These are phyloP conservation scores for Beauveria brongniartii DNA, from an alignment of 2,329 filamentous ascomycete species.

Conservation along the genomic window DNA sequence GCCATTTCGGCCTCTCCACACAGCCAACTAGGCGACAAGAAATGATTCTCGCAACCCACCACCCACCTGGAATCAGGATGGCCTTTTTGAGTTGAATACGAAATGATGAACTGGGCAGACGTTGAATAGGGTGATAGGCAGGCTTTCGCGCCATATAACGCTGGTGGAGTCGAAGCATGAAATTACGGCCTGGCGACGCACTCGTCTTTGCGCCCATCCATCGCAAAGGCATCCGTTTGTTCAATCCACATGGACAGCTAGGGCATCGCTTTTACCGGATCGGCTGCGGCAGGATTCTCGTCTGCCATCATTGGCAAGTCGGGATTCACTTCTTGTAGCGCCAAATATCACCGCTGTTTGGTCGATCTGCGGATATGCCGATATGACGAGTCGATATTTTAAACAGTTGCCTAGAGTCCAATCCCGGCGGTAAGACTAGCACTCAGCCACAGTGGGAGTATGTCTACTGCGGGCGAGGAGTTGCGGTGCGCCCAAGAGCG, in stretches of 20 bases:
- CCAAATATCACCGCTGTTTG: not conserved
- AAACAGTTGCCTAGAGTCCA: not conserved
- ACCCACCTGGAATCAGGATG: not conserved
- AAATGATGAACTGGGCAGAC: not conserved
- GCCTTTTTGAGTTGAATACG: not conserved
- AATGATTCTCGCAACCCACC: not conserved
- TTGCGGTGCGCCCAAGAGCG: not conserved
- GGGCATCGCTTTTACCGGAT: not conserved
- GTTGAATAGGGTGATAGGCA: not conserved
- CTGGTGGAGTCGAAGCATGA: not conserved
- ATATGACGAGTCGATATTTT: conserved; percentile 6
- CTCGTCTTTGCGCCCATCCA: not conserved
- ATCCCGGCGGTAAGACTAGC: not conserved
- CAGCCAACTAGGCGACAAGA: conserved; percentile 20
- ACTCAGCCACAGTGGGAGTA: not conserved
- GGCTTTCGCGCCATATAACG: not conserved
- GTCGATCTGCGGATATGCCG: conserved; percentile 7
- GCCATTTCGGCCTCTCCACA: conserved; percentile 17
- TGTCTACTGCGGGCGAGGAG: not conserved
- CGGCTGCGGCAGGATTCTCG: not conserved
- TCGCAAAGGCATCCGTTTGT: not conserved
- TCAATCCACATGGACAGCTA: not conserved
- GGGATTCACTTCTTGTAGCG: not conserved
- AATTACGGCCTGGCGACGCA: not conserved
- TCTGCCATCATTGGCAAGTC: not conserved